A percentile compares a stretch with the other conserved stretches of the same genome.
phyloP scores from a whole-genome alignment of 768 basidiomycete genomes.

The Rhizopogon rudus region DNA sequence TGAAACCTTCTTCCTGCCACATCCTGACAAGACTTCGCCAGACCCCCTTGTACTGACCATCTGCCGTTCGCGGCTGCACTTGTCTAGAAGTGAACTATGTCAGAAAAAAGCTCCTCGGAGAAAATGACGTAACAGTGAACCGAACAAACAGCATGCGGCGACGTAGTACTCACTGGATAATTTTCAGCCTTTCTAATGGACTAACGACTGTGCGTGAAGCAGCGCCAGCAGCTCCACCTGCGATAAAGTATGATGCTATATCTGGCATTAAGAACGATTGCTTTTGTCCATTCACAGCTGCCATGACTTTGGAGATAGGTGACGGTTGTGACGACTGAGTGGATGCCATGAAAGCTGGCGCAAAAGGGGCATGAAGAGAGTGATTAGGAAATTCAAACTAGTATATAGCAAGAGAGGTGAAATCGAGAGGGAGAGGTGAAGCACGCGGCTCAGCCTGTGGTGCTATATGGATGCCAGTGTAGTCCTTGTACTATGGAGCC shows the following conservation, averaged over 20 bases:
- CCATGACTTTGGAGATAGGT: slow-evolving; percentile 15
- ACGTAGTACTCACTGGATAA: slow-evolving; percentile 72
- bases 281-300: slow-evolving; percentile 17
- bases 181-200: slow-evolving; percentile 90
- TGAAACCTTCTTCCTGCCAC: slow-evolving; percentile 92
- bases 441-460: slow-evolving; percentile 2
- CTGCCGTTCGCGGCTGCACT: slow-evolving; percentile 70
- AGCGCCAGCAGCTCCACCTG: slow-evolving; percentile 51
- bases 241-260: slow-evolving; percentile 45
- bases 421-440: neutral
- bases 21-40: slow-evolving; percentile 78
- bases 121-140: neutral
- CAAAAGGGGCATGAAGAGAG: slow-evolving; percentile 5
- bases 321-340: slow-evolving; percentile 4
- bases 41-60: slow-evolving; percentile 76
- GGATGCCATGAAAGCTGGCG: slow-evolving; percentile 1
- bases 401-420: slow-evolving; percentile 3
- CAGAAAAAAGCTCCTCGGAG: neutral
- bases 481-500: neutral
- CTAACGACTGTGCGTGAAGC: slow-evolving; percentile 89
- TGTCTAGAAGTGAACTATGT: slow-evolving; percentile 47
- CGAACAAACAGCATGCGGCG: neutral
- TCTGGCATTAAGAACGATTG: slow-evolving; percentile 27
- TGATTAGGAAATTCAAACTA: neutral
- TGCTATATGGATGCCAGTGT: neutral